phyloP scores from a whole-genome alignment of 805 yeast genomes.

The Saccharomycopsis javanensis region DNA sequence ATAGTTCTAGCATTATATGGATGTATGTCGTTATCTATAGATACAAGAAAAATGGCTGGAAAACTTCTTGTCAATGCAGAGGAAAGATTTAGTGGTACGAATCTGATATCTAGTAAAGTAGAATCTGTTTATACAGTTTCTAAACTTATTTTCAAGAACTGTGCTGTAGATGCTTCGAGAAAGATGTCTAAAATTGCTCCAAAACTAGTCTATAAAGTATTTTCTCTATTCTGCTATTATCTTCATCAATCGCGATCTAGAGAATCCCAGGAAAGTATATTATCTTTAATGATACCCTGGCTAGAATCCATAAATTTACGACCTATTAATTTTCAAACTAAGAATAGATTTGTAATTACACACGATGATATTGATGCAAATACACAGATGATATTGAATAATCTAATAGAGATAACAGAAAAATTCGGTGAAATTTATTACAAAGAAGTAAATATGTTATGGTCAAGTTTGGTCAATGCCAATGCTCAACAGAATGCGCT shows the following conservation, averaged over 20 bases:
- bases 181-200: slow-evolving; percentile 55
- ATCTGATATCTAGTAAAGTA: slow-evolving; percentile 40
- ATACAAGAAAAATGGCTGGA: slow-evolving; percentile 64
- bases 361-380: background rate
- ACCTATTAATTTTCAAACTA: background rate
- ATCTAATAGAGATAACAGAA: slow-evolving; percentile 77
- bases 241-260: slow-evolving; percentile 49
- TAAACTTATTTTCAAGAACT: slow-evolving; percentile 77
- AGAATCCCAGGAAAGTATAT: slow-evolving; percentile 62
- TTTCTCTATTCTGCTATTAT: slow-evolving; percentile 64
- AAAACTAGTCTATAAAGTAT: slow-evolving; percentile 49
- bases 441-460: slow-evolving; percentile 84
- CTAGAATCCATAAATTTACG: slow-evolving; percentile 66
- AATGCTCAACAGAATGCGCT: slow-evolving; percentile 59
- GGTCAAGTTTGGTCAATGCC: slow-evolving; percentile 88
- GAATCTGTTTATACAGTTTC: slow-evolving; percentile 69
- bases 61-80: slow-evolving; percentile 62
- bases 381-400: slow-evolving; percentile 59
- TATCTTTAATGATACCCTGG: slow-evolving; percentile 85
- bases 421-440: slow-evolving; percentile 64
- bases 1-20: slow-evolving; percentile 71
- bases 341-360: background rate
- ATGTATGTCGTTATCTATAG: slow-evolving; percentile 60
- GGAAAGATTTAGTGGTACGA: slow-evolving; percentile 38
- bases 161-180: slow-evolving; percentile 68